Base-by-base conservation (phyloP, 768 basidiomycete species). In the Podaxis sp. region DNA sequence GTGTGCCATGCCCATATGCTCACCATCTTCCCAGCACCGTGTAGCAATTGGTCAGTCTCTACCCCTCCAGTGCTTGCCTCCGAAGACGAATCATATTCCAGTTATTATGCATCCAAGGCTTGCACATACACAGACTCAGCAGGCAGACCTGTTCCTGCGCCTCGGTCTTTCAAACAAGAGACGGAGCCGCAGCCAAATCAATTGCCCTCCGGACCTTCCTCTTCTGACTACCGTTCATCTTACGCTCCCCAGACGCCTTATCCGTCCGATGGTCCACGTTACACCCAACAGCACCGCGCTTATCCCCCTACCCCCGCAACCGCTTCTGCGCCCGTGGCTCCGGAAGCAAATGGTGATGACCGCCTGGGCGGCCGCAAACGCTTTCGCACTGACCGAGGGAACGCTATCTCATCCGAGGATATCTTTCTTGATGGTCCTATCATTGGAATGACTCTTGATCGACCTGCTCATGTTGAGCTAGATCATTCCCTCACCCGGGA, bases 111-210 rank as follows among this genome's bases (percentile, higher is more conserved):
- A 63, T 88, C 87, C 66, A 93, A 93, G 73, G 77, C 83, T 36
- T 93, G 91, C 73, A 85, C 87, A 1, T 93, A 93, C 72, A 92
- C 90, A 9, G 91, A 93, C 65, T 80, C 90, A 24, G 82, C 87
- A 22, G 92, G 91, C 38, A 87, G 89, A 51, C 80, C 85, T n/a
- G 92, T 93, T 11, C 88, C 91, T 43, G 90, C 91, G 66, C 91
- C 80, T 58, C 76, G 82, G 63, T 80, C 75, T 8, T 77, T 79
- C 68, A 82, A 79, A 66, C 72, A 78, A 57, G 83, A 60, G 71
- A 70, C 38, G n/a, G 59, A 60, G 25, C 4, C 38, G 4, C 51
- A 60, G 38, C 52, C 50, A 43, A 52, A 52, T 43, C 59, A 60
- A 53, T 43, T 60, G 11, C 59, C 41, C 19, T 52, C 59, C 70